Percentiles rank a stretch among this genome's conserved stretches.
These are phyloP conservation scores for Proliferodiscus dingleyae DNA, from an alignment of 2,329 filamentous ascomycete genomes.

Conservation along the genomic window DNA sequence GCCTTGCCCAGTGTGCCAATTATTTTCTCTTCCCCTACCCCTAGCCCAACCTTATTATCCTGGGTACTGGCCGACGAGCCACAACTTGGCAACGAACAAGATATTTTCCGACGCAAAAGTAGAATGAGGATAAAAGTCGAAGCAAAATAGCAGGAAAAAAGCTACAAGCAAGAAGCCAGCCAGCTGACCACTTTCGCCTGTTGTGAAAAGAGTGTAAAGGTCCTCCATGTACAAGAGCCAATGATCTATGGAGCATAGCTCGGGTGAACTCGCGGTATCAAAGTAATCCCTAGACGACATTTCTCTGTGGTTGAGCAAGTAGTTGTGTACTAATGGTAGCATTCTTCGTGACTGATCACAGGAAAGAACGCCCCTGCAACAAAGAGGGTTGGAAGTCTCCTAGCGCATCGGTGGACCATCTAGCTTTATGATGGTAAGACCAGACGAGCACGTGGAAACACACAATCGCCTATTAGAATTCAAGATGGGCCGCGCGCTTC, in stretches of 20 bases:
- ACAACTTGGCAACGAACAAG: background rate
- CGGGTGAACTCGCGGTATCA: no score
- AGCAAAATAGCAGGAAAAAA: slow-evolving; percentile 10
- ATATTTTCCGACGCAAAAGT: background rate
- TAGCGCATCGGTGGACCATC: no score
- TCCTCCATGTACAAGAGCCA: slow-evolving; percentile 1
- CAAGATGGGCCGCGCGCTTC: background rate
- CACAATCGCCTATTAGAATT: background rate
- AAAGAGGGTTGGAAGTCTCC: no score
- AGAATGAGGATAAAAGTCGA: slow-evolving; percentile 2
- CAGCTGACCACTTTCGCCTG: slow-evolving; percentile 8
- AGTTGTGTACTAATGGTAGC: no score
- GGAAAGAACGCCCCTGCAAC: no score
- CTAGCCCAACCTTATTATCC: no score
- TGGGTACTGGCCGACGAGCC: background rate
- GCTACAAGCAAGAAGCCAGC: slow-evolving; percentile 13
- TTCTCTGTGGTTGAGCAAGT: no score
- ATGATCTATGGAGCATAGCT: no score
- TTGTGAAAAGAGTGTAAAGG: background rate
- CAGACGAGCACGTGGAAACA: no score
- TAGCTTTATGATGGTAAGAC: no score
- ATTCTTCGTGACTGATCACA: no score
- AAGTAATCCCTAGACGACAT: no score
- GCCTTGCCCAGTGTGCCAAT: slow-evolving; percentile 6
- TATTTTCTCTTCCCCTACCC: background rate